Conservation (phyloP, 768 basidiomycete species). For the Kwoniella mangroviensis region DNA sequence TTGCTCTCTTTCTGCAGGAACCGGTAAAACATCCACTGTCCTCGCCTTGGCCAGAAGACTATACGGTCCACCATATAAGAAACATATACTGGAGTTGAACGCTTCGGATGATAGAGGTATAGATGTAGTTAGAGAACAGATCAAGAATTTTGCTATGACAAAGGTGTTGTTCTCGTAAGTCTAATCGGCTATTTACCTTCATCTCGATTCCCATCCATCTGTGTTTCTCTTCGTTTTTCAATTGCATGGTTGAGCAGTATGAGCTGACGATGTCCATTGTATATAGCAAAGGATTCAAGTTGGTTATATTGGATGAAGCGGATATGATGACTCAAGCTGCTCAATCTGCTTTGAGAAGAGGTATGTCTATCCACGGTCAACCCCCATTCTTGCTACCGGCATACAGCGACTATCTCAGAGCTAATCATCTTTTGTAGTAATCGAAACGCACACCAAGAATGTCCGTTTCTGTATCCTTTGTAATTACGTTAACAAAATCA, state of each 20-base stretch:
- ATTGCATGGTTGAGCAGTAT: background rate
- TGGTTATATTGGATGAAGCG: slow-evolving; percentile 98
- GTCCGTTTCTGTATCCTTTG: slow-evolving; percentile 99
- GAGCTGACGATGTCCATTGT: slow-evolving; percentile 3
- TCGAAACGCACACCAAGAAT: slow-evolving; percentile 98
- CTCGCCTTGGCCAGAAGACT: slow-evolving; percentile 92
- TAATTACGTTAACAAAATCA: slow-evolving; percentile 99
- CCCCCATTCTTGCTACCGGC: background rate
- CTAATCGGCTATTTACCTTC: background rate
- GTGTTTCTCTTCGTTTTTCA: background rate
- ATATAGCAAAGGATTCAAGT: slow-evolving; percentile 85
- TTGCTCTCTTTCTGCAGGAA: slow-evolving; percentile 56
- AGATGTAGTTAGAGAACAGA: slow-evolving; percentile 97
- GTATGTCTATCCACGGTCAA: slow-evolving; percentile 45
- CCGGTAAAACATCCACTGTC: slow-evolving; percentile 97
- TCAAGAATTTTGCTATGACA: slow-evolving; percentile 97
- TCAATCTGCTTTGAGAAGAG: slow-evolving; percentile 90
- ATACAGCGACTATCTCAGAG: too few relatives aligned
- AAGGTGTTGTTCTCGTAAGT: slow-evolving; percentile 69
- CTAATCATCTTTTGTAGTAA: slow-evolving; percentile 61
- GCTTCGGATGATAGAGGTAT: slow-evolving; percentile 98
- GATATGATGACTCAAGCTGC: slow-evolving; percentile 99
- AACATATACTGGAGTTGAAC: slow-evolving; percentile 95
- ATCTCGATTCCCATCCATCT: background rate
- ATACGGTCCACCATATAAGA: slow-evolving; percentile 82